Base-by-base conservation (phyloP, 306 rosid species). In the Rosa lucieae region DNA sequence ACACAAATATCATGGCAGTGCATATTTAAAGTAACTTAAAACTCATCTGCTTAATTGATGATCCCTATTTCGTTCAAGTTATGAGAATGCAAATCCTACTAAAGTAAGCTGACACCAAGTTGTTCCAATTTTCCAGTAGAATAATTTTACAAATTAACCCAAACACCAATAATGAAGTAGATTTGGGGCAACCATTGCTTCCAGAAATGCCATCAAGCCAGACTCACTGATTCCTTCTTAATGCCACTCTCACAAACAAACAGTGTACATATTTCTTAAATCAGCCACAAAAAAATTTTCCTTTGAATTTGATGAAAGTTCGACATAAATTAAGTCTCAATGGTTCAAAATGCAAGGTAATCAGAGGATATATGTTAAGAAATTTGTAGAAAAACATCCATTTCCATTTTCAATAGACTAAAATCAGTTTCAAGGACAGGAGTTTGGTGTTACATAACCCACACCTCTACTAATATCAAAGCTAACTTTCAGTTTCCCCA, bases 161-260 rank as follows among this genome's bases (percentile, higher is more conserved):
- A 77, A 48, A 14, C 21, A 46, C 66, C 40, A 43, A 47, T 51
- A 20, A 74, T 73, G 23, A 67, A 49, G 65, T 67, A 26, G 21
- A 52, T 74, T 9, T 56, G 42, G 66, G 67, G 75, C 13, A 66
- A 10, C 67, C 46, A 73, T 40, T 51, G 74, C 32, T 6, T 48
- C 52, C 11, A 5, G 29, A 26, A n/a, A 49, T 65, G 59, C 78
- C 75, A 52, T 5, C 44, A 40, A 65, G 68, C 55, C 58, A 14
- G 26, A 66, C 44, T 55, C 80, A 53, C 39, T 18, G 70, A 18
- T 40, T 53, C 42, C 39, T 67, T 18, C 47, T 42, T 43, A 32
- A 55, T 14, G 79, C 79, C 21, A 40, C 67, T 48, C 62, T 35
- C 56, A 61, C 35, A 20, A 35, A 49, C 55, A 56, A 29, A 67